A percentile compares a stretch with the other conserved stretches of the same genome.
phyloP scores from a whole-genome alignment of 176 grass and related monocot genomes.

The Musa beccarii region DNA sequence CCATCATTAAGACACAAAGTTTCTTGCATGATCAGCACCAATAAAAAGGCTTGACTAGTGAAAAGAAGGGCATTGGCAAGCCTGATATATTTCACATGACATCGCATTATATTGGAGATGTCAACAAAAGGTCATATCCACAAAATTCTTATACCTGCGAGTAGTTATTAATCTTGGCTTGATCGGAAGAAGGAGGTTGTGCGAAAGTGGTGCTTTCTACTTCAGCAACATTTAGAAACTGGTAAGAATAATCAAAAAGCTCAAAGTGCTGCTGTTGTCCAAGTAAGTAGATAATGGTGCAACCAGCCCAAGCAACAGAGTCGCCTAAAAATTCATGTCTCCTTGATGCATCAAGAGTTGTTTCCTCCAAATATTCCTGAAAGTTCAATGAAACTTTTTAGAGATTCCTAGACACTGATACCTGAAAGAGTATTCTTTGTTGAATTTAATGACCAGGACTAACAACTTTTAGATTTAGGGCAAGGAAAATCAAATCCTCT shows the following conservation, averaged over 20 bases:
- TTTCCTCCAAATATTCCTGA: slow-evolving; percentile 81
- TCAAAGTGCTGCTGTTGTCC: slow-evolving; percentile 96
- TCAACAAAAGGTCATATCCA: not conserved
- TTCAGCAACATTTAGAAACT: slow-evolving; percentile 93
- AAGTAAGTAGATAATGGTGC: slow-evolving; percentile 93
- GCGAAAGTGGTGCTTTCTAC: slow-evolving; percentile 52
- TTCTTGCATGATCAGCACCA: too few relatives aligned
- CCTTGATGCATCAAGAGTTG: slow-evolving; percentile 55
- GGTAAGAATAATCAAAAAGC: slow-evolving; percentile 94
- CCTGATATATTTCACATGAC: too few relatives aligned
- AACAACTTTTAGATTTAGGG: not conserved
- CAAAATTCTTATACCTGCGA: slow-evolving; percentile 53
- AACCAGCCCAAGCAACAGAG: slow-evolving; percentile 95
- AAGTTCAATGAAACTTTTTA: slow-evolving; percentile 8
- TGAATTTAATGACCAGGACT: not conserved
- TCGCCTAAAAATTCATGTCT: slow-evolving; percentile 75
- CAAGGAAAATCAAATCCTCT: not conserved
- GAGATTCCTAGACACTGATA: not conserved
- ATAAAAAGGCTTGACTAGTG: too few relatives aligned
- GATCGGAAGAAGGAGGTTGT: slow-evolving; percentile 49
- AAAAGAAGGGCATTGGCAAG: too few relatives aligned
- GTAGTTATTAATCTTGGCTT: slow-evolving; percentile 46
- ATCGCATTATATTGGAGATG: too few relatives aligned
- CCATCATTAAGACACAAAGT: too few relatives aligned
- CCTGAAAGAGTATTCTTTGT: not conserved